phyloP scores from a whole-genome alignment of 73 alveolate genomes.

The Effrenium voratum region DNA sequence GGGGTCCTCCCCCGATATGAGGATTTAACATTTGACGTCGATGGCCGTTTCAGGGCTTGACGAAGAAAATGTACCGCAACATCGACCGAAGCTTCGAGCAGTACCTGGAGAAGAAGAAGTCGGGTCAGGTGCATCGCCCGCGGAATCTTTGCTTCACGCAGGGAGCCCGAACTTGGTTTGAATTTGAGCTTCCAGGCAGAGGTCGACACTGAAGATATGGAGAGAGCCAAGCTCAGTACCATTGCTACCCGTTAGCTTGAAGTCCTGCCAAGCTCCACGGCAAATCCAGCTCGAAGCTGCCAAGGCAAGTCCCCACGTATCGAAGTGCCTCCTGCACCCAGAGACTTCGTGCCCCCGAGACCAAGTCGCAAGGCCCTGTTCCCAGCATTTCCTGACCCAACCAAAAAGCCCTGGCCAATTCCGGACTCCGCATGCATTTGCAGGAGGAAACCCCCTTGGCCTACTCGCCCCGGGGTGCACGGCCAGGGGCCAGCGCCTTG shows the following conservation, averaged over 20 bases:
- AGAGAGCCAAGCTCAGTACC: no score
- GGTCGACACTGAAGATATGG: no score
- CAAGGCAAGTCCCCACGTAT: conserved; percentile 61
- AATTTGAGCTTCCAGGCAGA: no score
- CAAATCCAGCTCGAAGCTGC: not conserved
- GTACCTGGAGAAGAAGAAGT: conserved; percentile 27
- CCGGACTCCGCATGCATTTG: no score
- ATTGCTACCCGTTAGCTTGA: no score
- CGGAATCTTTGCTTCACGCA: no score
- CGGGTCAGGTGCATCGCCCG: not conserved
- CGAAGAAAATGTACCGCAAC: conserved; percentile 84
- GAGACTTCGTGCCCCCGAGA: conserved; percentile 66
- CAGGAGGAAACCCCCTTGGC: conserved; percentile 67
- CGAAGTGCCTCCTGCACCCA: conserved; percentile 76
- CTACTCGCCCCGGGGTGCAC: conserved; percentile 75
- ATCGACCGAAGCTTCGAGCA: conserved; percentile 85
- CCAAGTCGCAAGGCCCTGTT: conserved; percentile 74
- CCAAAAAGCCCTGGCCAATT: no score
- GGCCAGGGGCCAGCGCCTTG: conserved; percentile 15
- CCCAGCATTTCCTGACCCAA: no score
- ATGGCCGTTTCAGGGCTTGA: conserved; percentile 56
- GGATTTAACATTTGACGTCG: no score
- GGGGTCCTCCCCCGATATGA: no score
- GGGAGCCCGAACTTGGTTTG: no score
- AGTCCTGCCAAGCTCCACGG: no score